phyloP scores from a whole-genome alignment of 495 filamentous ascomycete genomes.

The Chaetomium cochliodes region DNA sequence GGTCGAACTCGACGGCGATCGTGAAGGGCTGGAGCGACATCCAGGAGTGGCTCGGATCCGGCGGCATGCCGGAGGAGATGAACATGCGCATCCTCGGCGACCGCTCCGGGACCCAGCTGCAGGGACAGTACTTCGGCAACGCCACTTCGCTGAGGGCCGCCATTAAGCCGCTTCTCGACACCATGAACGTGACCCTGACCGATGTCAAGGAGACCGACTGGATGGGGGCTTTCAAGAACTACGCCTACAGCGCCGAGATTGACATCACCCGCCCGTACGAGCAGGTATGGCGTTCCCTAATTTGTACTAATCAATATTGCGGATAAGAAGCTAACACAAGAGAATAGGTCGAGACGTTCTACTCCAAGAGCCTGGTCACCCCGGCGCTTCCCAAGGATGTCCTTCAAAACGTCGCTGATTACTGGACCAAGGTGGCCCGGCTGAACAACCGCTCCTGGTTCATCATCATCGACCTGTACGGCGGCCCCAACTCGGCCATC shows the following conservation, averaged over 20 bases:
- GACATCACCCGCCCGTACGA: slow-evolving; percentile 45
- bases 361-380: slow-evolving; percentile 47
- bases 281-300: slow-evolving; percentile 32
- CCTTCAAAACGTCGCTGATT: slow-evolving; percentile 40
- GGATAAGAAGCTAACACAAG: not conserved
- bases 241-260: slow-evolving; percentile 41
- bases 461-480: slow-evolving; percentile 47
- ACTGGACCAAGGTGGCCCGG: slow-evolving; percentile 44
- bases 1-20: slow-evolving; percentile 37
- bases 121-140: slow-evolving; percentile 45
- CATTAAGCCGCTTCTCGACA: slow-evolving; percentile 40
- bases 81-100: slow-evolving; percentile 47
- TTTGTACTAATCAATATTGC: not conserved
- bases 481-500: slow-evolving; percentile 45
- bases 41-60: slow-evolving; percentile 39
- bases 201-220: slow-evolving; percentile 43
- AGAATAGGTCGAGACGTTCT: slow-evolving; percentile 40
- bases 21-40: slow-evolving; percentile 33
- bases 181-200: slow-evolving; percentile 34
- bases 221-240: slow-evolving; percentile 44
- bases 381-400: slow-evolving; percentile 36
- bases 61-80: slow-evolving; percentile 44
- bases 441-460: slow-evolving; percentile 42
- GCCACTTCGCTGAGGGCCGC: slow-evolving; percentile 37
- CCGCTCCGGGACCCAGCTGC: slow-evolving; percentile 41